A percentile compares a stretch with the other conserved stretches of the same genome.
These are phyloP conservation scores for Litchi chinensis DNA, from an alignment of 345 rosid genomes.

Conservation along the genomic window DNA sequence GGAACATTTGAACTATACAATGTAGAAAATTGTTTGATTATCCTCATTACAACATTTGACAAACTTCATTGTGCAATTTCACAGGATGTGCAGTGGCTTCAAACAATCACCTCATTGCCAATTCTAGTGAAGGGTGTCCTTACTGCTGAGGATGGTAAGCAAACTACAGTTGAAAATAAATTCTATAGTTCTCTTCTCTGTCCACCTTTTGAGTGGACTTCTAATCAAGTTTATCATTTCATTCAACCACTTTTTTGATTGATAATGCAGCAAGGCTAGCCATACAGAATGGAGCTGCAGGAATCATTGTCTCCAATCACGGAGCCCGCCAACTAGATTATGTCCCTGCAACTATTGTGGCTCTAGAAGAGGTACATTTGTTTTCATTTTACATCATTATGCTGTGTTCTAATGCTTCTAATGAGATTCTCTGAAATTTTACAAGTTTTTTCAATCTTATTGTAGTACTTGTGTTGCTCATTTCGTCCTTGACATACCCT, in stretches of 20 bases:
- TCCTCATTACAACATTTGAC: background rate
- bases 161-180: constrained; percentile 17
- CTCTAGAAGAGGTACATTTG: constrained; percentile 76
- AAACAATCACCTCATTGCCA: constrained; percentile 87
- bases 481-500: background rate
- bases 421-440: background rate
- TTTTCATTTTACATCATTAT: constrained; percentile 3
- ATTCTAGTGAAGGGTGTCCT: constrained; percentile 92
- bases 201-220: background rate
- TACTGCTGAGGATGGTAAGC: constrained; percentile 86
- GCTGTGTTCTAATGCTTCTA: background rate
- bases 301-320: constrained; percentile 91
- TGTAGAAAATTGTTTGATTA: background rate
- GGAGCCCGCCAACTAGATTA: constrained; percentile 98
- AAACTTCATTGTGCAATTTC: constrained; percentile 2
- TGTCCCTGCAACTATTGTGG: constrained; percentile 82
- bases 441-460: background rate
- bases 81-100: constrained; percentile 91
- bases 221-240: background rate
- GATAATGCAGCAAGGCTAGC: constrained; percentile 67
- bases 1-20: background rate
- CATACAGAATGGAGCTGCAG: constrained; percentile 75
- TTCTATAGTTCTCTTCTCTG: background rate
- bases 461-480: background rate
- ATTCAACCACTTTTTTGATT: background rate